Base-by-base conservation (phyloP, 306 rosid species). In the Rosa lucieae region DNA sequence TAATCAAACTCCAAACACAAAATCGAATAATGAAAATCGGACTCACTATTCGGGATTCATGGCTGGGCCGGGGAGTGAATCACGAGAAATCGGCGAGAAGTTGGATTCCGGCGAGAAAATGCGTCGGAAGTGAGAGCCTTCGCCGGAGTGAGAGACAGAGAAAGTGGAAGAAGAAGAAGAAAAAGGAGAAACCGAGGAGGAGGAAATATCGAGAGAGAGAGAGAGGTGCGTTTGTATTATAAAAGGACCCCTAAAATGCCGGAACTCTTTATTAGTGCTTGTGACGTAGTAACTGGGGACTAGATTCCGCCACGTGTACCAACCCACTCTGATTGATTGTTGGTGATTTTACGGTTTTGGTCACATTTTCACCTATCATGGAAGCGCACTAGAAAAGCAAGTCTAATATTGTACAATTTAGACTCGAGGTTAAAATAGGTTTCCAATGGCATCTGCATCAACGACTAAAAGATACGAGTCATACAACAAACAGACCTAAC, bases 31-130 rank as follows among this genome's bases (percentile, higher is more conserved):
- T 76, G 15, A 40, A 32, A 42, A 35, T 81, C 14, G 77, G 70
- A 86, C 99, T 84, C 84, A 95, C 99, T 95, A 95, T 85, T 95
- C 99, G 79, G 99, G 98, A 88, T 90, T 95, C 99, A 95, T 95
- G 91, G 82, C 70, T 76, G 67, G 2, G 77, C 17, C 75, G 70
- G 80, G 84, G 73, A 68, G 67, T 1, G 73, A 90, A 79, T 76
- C 84, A 66, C 52, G 61, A 37, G 18, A 73, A 71, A 35, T 8
- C 68, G 43, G 56, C 32, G 9, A 69, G 47, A 73, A 15, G 9
- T 53, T 4, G 10, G 49, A 73, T 11, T 37, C 82, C 86, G 90
- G 87, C 83, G 85, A 86, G 75, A 71, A 67, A 53, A 39, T 56
- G 70, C 55, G 23, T 42, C 63, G 43, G 63, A 39, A 1, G 48